Evolutionary conservation across 345 rosid genomes (phyloP).

Genomic region (Acer negundo): DNA sequence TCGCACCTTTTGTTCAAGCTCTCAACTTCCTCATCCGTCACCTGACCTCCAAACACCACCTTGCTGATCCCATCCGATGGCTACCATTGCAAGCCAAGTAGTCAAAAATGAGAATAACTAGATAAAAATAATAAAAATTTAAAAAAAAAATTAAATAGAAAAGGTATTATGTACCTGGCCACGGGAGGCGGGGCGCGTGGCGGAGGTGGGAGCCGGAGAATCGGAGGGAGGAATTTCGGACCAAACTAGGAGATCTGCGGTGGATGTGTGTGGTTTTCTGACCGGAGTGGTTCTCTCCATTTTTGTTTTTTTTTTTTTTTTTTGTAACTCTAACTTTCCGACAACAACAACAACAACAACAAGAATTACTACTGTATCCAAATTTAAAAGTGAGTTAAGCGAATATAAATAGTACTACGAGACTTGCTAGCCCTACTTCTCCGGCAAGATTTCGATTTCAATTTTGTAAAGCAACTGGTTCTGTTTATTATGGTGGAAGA

Average conservation of each 20-base stretch:
- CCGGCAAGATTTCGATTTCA: background rate
- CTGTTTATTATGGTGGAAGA: slow-evolving; percentile 2
- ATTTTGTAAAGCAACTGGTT: slow-evolving; percentile 1
- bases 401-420: background rate
- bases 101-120: slow-evolving; percentile 10
- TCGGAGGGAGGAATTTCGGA: slow-evolving; percentile 60
- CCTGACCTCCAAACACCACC: slow-evolving; percentile 98
- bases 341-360: slow-evolving; percentile 1
- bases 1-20: slow-evolving; percentile 81
- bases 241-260: slow-evolving; percentile 95
- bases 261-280: slow-evolving; percentile 72
- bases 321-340: background rate
- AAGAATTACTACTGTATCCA: background rate
- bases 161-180: slow-evolving; percentile 51
- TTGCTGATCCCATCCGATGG: slow-evolving; percentile 95
- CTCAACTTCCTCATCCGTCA: slow-evolving; percentile 89
- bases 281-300: slow-evolving; percentile 85
- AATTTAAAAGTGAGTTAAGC: background rate
- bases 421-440: slow-evolving; percentile 1
- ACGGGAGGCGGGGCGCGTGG: slow-evolving; percentile 63
- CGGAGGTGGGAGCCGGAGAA: slow-evolving; percentile 41
- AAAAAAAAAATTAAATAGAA: background rate
- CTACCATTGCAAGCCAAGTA: slow-evolving; percentile 36
- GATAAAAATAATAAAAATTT: slow-evolving; percentile 11
- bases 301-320: slow-evolving; percentile 5